Base-by-base conservation (phyloP, 345 rosid species). In the Crucihimalaya himalaica region DNA sequence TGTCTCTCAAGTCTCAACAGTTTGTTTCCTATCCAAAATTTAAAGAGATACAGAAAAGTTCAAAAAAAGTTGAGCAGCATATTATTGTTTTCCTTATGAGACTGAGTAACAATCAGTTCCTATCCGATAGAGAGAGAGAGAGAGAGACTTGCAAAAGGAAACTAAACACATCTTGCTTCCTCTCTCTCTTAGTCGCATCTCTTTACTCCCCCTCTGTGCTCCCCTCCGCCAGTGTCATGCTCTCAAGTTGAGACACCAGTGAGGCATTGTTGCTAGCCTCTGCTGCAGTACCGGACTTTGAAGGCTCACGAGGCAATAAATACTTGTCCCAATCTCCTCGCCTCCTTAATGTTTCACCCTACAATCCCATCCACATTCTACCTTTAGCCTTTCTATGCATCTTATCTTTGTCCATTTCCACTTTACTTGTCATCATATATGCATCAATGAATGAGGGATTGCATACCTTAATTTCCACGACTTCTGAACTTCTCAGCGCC, bases 381-480 rank as follows among this genome's bases (percentile, higher is more conserved):
- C 8, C 9, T 29, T 48, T 70, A 70, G 67, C 50, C 14, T 60
- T 47, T n/a, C 59, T 16, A 40, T 50, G 14, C 35, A 18, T 56
- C 31, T 29, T 9, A 31, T 31, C 8, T 31, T 16, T 54, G 29
- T 12, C 3, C 7, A 6, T 47, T 53, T 7, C 28, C 52, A 58
- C 60, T 34, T 64, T 25, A 65, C 56, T 55, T 56, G 2, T 27
- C 37, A 23, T 67, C 2, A 27, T 54, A 54, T 19, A 69, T 8
- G 23, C 34, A 70, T 57, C 39, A 16, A 27, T 11, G 18, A 25
- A 27, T 51, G 31, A 66, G 59, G 45, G 9, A 32, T 23, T 57
- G 28, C 68, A 13, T 83, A 89, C 97, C 87, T 89, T 82, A 60
- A 89, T 82, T 83, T 92, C 97, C 50, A 92, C 89, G 37, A 88